Evolutionary conservation across 2,329 filamentous ascomycete species (phyloP).

Genomic region (Calonectria pseudoturangicola): DNA sequence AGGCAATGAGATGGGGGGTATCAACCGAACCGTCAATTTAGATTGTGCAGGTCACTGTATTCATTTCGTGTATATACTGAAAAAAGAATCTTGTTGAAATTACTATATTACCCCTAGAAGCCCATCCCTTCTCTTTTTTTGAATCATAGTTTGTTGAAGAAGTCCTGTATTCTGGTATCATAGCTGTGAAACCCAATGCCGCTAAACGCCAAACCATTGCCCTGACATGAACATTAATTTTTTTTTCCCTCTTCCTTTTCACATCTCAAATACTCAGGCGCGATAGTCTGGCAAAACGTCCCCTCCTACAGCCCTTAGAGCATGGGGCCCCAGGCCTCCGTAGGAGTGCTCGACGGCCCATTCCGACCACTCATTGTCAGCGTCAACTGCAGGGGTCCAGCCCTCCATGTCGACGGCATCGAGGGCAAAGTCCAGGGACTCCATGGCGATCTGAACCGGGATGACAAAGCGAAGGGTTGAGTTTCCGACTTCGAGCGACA

Average conservation of each 20-base stretch:
- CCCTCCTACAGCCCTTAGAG: slow-evolving; percentile 15
- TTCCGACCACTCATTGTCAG: slow-evolving; percentile 1
- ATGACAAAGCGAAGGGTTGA: slow-evolving; percentile 23
- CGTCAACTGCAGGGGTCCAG: slow-evolving; percentile 18
- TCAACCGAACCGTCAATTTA: slow-evolving; percentile 4
- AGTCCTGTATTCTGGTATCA: slow-evolving; percentile 20
- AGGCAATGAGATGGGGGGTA: slow-evolving; percentile 13
- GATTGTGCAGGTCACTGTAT: slow-evolving; percentile 10
- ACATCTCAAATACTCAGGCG: neutral
- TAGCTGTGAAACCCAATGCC: slow-evolving; percentile 6
- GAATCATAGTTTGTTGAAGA: neutral
- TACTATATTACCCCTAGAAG: slow-evolving; percentile 7
- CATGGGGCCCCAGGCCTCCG: neutral
- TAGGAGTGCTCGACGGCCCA: neutral
- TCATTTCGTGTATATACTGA: slow-evolving; percentile 2
- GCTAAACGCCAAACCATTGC: slow-evolving; percentile 13
- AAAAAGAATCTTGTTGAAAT: neutral
- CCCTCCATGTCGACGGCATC: slow-evolving; percentile 8
- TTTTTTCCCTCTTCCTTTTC: neutral
- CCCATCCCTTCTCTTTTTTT: neutral
- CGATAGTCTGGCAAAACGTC: slow-evolving; percentile 21
- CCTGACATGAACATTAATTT: neutral
- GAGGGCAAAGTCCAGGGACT: slow-evolving; percentile 19
- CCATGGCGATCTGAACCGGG: slow-evolving; percentile 32
- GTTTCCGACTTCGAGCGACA: slow-evolving; percentile 26